A percentile compares a stretch with the other conserved stretches of the same genome.
Conservation (phyloP, 2,329 filamentous ascomycete species). For the Pseudonectria foliicola region DNA sequence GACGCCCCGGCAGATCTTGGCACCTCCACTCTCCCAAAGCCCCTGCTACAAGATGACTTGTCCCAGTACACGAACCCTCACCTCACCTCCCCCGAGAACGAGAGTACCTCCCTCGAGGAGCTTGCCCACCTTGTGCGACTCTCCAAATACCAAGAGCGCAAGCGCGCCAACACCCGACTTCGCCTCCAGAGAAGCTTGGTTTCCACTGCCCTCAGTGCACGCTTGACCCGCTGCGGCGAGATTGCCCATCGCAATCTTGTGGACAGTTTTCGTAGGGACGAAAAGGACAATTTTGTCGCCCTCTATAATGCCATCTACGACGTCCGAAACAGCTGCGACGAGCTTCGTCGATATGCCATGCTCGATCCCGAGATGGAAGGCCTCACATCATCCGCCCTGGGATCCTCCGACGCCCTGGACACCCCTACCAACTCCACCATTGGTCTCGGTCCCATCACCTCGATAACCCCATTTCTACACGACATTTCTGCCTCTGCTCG, state of each 20-base stretch:
- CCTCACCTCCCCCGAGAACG: constrained; percentile 47
- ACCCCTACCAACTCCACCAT: constrained; percentile 37
- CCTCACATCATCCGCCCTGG: constrained; percentile 33
- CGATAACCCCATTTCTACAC: constrained; percentile 54
- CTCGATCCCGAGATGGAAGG: constrained; percentile 66
- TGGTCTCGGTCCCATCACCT: constrained; percentile 29
- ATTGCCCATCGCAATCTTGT: constrained; percentile 68
- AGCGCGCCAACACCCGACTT: constrained; percentile 64
- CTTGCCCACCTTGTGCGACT: constrained; percentile 71
- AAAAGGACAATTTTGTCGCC: constrained; percentile 68
- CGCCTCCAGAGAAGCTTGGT: constrained; percentile 69
- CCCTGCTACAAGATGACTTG: constrained; percentile 54
- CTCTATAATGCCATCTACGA: constrained; percentile 74
- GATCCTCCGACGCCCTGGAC: constrained; percentile 43
- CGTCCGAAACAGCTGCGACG: constrained; percentile 70
- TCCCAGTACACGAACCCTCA: constrained; percentile 59
- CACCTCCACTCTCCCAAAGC: constrained; percentile 36
- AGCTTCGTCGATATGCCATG: constrained; percentile 61
- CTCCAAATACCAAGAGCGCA: constrained; percentile 75
- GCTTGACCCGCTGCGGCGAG: constrained; percentile 67
- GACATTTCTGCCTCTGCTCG: constrained; percentile 70
- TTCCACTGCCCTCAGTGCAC: constrained; percentile 66
- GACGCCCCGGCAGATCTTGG: constrained; percentile 35
- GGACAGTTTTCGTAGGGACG: constrained; percentile 70
- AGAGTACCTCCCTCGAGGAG: constrained; percentile 66